A percentile compares a stretch with the other conserved stretches of the same genome.
Evolutionary conservation across 805 yeast genomes (phyloP).

Genomic region (Candida sonorensis): DNA sequence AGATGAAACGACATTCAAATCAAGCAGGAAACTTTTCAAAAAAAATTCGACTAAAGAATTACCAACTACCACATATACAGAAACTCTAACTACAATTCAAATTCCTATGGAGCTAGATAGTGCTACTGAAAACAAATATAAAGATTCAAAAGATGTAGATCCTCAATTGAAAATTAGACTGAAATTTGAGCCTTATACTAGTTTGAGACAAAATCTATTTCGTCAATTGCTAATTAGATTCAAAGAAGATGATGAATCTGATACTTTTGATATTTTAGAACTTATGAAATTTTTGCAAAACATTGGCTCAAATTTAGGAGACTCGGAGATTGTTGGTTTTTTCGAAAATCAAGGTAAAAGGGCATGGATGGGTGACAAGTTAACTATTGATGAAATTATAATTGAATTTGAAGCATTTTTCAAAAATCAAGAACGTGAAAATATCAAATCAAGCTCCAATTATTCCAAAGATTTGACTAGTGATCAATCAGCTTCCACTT

Average conservation of each 20-base stretch:
- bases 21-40: slow-evolving; percentile 15
- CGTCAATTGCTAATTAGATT: slow-evolving; percentile 40
- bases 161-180: slow-evolving; percentile 57
- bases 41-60: slow-evolving; percentile 27
- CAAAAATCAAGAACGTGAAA: slow-evolving; percentile 5
- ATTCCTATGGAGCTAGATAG: slow-evolving; percentile 23
- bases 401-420: slow-evolving; percentile 40
- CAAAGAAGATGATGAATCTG: slow-evolving; percentile 39
- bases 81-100: slow-evolving; percentile 36
- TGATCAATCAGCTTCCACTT: too few relatives aligned
- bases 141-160: slow-evolving; percentile 31
- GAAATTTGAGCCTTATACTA: slow-evolving; percentile 59
- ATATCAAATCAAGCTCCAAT: not conserved
- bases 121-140: slow-evolving; percentile 26
- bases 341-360: slow-evolving; percentile 38
- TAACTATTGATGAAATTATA: slow-evolving; percentile 39
- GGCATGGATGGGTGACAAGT: slow-evolving; percentile 48
- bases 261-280: slow-evolving; percentile 49
- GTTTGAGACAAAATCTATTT: slow-evolving; percentile 67
- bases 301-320: slow-evolving; percentile 49
- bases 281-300: slow-evolving; percentile 58
- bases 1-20: slow-evolving; percentile 7
- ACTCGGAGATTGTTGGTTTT: slow-evolving; percentile 48
- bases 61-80: slow-evolving; percentile 30
- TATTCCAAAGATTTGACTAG: too few relatives aligned